These are phyloP conservation scores for Cyclotella baltica DNA, from an alignment of 108 stramenopile genomes.

Conservation along the genomic window DNA sequence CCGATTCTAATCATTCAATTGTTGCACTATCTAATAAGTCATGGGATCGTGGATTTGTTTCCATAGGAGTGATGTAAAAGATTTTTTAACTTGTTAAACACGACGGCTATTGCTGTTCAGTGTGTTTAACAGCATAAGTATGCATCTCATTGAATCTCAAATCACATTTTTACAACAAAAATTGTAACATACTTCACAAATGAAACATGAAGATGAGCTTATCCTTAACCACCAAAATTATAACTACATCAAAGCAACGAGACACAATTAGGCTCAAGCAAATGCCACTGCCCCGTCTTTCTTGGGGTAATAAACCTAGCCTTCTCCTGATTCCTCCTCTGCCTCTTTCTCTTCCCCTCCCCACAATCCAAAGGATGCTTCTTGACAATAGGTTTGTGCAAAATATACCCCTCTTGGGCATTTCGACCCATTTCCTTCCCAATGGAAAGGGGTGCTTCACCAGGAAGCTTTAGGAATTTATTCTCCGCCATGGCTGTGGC, in stretches of 20 bases:
- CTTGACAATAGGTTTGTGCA: slow-evolving; percentile 55
- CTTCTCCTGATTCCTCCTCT: slow-evolving; percentile 33
- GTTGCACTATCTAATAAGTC: too few species aligned
- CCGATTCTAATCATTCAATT: too few species aligned
- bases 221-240: too few species aligned
- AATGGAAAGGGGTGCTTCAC: slow-evolving; percentile 69
- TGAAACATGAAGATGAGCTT: not conserved
- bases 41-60: too few species aligned
- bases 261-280: slow-evolving; percentile 18
- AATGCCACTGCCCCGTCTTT: slow-evolving; percentile 49
- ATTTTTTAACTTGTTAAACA: too few species aligned
- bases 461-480: slow-evolving; percentile 72
- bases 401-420: slow-evolving; percentile 63
- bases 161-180: too few species aligned
- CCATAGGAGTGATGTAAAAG: too few species aligned
- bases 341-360: slow-evolving; percentile 29
- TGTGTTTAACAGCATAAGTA: too few species aligned
- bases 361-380: slow-evolving; percentile 63
- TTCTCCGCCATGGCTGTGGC: slow-evolving; percentile 58
- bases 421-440: slow-evolving; percentile 48
- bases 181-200: too few species aligned
- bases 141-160: too few species aligned
- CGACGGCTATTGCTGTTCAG: too few species aligned
- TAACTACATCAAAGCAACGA: slow-evolving; percentile 17
- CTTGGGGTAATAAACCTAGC: slow-evolving; percentile 76